Percentiles rank a stretch among this genome's conserved stretches.
Evolutionary conservation across 768 basidiomycete genomes (phyloP).

Genomic region (Termitomyces sp.): DNA sequence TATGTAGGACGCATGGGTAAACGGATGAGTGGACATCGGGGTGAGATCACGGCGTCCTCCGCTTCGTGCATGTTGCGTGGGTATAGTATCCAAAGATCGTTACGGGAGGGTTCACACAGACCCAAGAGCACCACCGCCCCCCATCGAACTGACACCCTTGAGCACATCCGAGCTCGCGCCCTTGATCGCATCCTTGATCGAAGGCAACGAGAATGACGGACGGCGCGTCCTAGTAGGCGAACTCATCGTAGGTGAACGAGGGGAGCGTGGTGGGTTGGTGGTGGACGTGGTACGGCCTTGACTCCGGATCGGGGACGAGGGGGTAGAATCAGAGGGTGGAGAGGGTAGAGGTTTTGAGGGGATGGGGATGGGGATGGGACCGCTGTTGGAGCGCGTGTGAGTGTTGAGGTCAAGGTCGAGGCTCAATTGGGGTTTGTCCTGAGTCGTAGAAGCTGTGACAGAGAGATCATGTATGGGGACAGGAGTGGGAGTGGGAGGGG

Average conservation of each 20-base stretch:
- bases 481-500: neutral
- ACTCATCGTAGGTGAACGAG: neutral
- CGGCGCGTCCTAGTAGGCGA: constrained; percentile 6
- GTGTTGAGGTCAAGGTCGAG: neutral
- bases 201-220: constrained; percentile 14
- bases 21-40: neutral
- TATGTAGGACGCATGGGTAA: neutral
- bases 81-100: neutral
- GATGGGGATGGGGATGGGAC: neutral
- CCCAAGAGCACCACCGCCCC: constrained; percentile 8
- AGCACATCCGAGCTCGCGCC: constrained; percentile 15
- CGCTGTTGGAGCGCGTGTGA: neutral
- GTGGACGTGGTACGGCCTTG: neutral
- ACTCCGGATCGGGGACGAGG: neutral
- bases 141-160: constrained; percentile 15
- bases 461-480: neutral
- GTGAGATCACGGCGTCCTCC: neutral
- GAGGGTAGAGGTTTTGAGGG: neutral
- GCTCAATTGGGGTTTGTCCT: neutral
- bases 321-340: too few species aligned
- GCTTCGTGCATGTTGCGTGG: neutral
- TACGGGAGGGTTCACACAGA: neutral
- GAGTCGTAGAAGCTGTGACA: neutral
- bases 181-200: constrained; percentile 14
- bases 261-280: neutral